phyloP scores from a whole-genome alignment of 371 early-diverging fungal genomes.

The Smittium culicis region DNA sequence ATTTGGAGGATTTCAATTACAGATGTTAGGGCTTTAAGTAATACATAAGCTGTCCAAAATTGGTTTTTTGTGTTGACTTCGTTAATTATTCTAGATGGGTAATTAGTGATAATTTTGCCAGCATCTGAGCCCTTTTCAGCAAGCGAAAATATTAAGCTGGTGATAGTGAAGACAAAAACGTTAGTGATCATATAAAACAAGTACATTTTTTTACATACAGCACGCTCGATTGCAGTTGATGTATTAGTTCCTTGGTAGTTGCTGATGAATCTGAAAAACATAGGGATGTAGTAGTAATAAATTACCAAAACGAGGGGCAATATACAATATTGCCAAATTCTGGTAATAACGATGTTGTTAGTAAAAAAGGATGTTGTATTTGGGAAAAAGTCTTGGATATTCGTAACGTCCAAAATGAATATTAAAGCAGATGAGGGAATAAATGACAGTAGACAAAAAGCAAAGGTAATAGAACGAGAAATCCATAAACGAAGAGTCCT shows the following conservation, averaged over 20 bases:
- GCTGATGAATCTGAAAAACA: conserved; percentile 47
- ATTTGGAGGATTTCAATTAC: conserved; percentile 55
- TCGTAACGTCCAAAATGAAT: conserved; percentile 41
- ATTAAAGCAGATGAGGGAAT: conserved; percentile 49
- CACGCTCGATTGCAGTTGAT: conserved; percentile 53
- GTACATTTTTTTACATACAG: conserved; percentile 60
- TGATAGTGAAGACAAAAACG: conserved; percentile 46
- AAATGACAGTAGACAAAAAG: conserved; percentile 49
- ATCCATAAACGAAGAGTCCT: conserved; percentile 41
- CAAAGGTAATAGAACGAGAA: conserved; percentile 39
- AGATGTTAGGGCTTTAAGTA: conserved; percentile 45
- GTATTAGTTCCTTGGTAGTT: conserved; percentile 66
- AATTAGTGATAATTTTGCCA: conserved; percentile 19
- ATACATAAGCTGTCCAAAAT: conserved; percentile 61
- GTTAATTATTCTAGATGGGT: conserved; percentile 35
- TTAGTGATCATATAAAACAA: conserved; percentile 62
- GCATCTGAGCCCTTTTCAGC: conserved; percentile 22
- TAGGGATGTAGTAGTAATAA: conserved; percentile 52
- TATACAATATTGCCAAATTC: conserved; percentile 47
- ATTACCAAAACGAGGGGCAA: conserved; percentile 57
- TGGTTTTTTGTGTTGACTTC: conserved; percentile 32
- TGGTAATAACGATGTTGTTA: conserved; percentile 34
- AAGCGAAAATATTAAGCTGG: conserved; percentile 38
- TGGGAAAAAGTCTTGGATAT: conserved; percentile 39
- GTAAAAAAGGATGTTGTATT: conserved; percentile 36